Evolutionary conservation across 148 eudicot species (phyloP).

Genomic region (Chenopodium berlandieri): DNA sequence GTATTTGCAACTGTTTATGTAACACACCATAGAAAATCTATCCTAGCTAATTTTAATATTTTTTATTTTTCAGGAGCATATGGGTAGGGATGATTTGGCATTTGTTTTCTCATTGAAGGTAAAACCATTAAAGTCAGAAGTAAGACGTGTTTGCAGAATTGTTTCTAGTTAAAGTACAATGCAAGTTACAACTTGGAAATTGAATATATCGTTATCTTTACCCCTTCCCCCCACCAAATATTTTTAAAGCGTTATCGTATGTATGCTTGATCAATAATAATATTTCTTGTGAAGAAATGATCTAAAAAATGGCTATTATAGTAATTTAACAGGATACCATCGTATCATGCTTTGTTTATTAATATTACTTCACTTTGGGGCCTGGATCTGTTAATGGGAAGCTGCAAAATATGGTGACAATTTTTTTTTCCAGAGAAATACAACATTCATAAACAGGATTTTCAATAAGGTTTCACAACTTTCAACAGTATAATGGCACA

Average conservation of each 20-base stretch:
- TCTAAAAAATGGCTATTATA: background rate
- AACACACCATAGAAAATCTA: background rate
- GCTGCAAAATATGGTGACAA: too few species aligned
- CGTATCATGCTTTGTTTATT: too few species aligned
- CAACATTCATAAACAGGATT: background rate
- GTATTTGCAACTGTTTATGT: background rate
- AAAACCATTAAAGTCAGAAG: slow-evolving; percentile 10
- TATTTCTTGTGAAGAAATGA: too few species aligned
- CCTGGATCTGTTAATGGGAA: too few species aligned
- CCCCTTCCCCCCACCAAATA: background rate
- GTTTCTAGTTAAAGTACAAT: background rate
- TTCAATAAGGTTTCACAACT: background rate
- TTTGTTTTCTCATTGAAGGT: slow-evolving; percentile 88
- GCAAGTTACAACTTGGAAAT: background rate
- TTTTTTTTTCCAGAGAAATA: too few species aligned
- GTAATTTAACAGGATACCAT: too few species aligned
- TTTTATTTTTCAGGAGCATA: slow-evolving; percentile 61
- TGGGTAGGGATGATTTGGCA: slow-evolving; percentile 76
- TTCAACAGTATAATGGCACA: background rate
- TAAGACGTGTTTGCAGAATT: background rate
- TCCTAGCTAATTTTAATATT: slow-evolving; percentile 5
- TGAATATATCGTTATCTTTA: background rate
- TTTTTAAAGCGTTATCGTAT: too few species aligned
- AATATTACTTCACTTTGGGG: too few species aligned
- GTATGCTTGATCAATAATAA: background rate